phyloP scores from a whole-genome alignment of 2,329 filamentous ascomycete genomes.

The Paecilomyces niveus region DNA sequence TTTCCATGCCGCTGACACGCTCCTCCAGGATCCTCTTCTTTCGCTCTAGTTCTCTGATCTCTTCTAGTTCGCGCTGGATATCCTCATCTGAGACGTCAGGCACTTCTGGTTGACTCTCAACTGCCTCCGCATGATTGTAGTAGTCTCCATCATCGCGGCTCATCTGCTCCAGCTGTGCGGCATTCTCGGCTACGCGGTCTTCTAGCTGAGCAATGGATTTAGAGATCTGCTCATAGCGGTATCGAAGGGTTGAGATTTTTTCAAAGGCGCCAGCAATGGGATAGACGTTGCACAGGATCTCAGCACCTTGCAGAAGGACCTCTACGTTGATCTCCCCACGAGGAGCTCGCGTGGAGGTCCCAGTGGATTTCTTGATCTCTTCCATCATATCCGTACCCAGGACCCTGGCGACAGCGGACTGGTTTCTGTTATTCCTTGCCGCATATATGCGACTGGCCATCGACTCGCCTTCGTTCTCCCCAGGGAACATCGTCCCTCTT shows the following conservation, averaged over 20 bases:
- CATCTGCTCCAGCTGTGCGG: conserved; percentile 64
- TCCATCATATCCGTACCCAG: conserved; percentile 81
- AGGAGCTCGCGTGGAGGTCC: conserved; percentile 44
- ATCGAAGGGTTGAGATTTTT: conserved; percentile 64
- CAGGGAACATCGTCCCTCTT: conserved; percentile 44
- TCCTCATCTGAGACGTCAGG: conserved; percentile 35
- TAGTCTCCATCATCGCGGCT: conserved; percentile 53
- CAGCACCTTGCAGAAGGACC: conserved; percentile 73
- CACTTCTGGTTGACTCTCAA: conserved; percentile 17
- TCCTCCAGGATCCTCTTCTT: conserved; percentile 58
- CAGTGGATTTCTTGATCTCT: conserved; percentile 59
- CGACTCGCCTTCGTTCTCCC: conserved; percentile 25
- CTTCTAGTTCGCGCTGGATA: conserved; percentile 40
- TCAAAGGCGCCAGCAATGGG: conserved; percentile 72
- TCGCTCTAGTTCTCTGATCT: conserved; percentile 55
- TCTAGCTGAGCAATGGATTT: conserved; percentile 77
- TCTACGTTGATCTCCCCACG: conserved; percentile 77
- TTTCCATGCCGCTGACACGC: conserved; percentile 60
- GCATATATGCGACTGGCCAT: conserved; percentile 41
- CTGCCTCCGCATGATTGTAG: conserved; percentile 47
- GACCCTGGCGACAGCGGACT: conserved; percentile 80
- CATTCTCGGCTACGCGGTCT: conserved; percentile 68
- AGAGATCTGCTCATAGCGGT: conserved; percentile 62
- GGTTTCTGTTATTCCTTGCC: conserved; percentile 56
- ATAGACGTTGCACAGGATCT: conserved; percentile 86